A percentile compares a stretch with the other conserved stretches of the same genome.
Evolutionary conservation across 2,329 filamentous ascomycete species (phyloP).

Genomic region (Colletotrichum lupini): DNA sequence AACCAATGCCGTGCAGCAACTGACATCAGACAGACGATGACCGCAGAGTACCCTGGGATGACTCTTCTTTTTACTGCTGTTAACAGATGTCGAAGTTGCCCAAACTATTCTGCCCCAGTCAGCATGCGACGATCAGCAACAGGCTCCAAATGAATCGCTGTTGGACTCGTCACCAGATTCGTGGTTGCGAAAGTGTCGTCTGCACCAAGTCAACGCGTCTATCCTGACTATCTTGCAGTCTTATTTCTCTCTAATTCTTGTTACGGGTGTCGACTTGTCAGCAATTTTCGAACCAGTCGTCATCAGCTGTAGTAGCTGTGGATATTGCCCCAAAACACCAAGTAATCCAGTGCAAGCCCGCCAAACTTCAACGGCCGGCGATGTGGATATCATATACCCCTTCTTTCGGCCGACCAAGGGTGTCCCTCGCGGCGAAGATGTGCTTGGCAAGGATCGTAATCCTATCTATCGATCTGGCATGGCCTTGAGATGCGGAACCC

Average conservation of each 20-base stretch:
- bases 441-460: neutral
- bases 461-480: neutral
- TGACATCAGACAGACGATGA: no score
- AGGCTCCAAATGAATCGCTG: neutral
- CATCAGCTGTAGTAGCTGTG: neutral
- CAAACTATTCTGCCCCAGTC: neutral
- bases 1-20: neutral
- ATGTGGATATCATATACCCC: neutral
- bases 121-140: neutral
- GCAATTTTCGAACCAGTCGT: neutral
- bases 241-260: no score
- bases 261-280: neutral
- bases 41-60: neutral
- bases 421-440: neutral
- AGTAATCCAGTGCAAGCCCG: neutral
- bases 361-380: neutral
- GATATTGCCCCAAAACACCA: neutral
- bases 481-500: neutral
- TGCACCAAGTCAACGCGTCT: constrained; percentile 13
- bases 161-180: constrained; percentile 25
- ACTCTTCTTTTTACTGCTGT: neutral
- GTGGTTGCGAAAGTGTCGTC: neutral
- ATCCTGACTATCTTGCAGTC: neutral
- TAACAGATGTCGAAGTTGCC: neutral
- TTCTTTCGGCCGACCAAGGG: neutral